Evolutionary conservation across 495 filamentous ascomycete species (phyloP).

Genomic region (Hypomontagnella submonticulosa): DNA sequence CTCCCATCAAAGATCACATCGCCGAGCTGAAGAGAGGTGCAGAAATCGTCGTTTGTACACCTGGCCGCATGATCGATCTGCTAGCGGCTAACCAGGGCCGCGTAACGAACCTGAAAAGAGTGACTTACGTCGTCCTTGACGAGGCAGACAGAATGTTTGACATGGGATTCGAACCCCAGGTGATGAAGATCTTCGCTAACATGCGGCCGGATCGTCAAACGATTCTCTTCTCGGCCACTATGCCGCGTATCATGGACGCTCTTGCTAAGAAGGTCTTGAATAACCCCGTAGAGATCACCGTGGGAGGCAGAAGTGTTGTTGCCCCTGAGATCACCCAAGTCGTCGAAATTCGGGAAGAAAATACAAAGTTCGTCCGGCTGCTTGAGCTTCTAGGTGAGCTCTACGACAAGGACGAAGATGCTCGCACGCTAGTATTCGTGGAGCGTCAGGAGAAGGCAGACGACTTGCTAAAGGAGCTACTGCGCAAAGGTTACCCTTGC

Average conservation of each 20-base stretch:
- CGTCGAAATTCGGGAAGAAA: conserved; percentile 86
- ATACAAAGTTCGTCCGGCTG: conserved; percentile 84
- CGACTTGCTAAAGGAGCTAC: conserved; percentile 79
- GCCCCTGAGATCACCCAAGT: conserved; percentile 95
- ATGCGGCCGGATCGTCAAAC: conserved; percentile 93
- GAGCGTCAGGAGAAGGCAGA: conserved; percentile 96
- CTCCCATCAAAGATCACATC: conserved; percentile 98
- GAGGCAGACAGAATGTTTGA: conserved; percentile 99
- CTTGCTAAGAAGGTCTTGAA: conserved; percentile 88
- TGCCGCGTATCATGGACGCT: conserved; percentile 93
- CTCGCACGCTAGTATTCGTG: conserved; percentile 90
- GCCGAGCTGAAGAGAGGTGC: conserved; percentile 94
- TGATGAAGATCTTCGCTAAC: conserved; percentile 94
- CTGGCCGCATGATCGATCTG: conserved; percentile 96
- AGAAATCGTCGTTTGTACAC: conserved; percentile 94
- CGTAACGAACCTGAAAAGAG: conserved; percentile 87
- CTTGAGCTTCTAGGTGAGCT: conserved; percentile 88
- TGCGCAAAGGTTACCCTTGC: conserved; percentile 91
- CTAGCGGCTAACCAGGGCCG: conserved; percentile 91
- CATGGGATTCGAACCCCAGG: conserved; percentile 98
- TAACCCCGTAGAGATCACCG: conserved; percentile 88
- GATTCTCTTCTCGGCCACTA: conserved; percentile 95
- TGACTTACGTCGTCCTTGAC: conserved; percentile 94
- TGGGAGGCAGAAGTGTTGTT: conserved; percentile 91
- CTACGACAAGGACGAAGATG: conserved; percentile 88